These are phyloP conservation scores for Metarhizium guizhouense DNA, from an alignment of 2,329 filamentous ascomycete genomes.

Conservation along the genomic window DNA sequence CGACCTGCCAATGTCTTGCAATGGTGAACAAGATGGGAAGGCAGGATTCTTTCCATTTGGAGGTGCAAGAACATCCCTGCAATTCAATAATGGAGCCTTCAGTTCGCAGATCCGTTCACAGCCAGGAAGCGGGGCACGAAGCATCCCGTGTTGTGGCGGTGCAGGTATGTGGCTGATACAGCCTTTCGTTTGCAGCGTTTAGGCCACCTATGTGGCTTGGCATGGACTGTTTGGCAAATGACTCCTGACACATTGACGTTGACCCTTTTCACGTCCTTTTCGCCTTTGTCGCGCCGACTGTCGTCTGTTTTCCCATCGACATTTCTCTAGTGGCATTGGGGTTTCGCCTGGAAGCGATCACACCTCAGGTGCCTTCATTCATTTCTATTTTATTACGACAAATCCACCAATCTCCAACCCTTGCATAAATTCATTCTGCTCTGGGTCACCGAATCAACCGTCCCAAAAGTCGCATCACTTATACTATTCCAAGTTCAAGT, in stretches of 20 bases:
- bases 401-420: background rate
- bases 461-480: background rate
- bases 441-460: background rate
- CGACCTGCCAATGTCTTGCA: too few species aligned
- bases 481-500: background rate
- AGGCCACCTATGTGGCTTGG: background rate
- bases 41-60: too few species aligned
- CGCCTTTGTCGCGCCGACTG: background rate
- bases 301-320: background rate
- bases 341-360: conserved; percentile 4
- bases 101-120: too few species aligned
- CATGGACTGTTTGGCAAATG: background rate
- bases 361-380: background rate
- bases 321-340: conserved; percentile 2
- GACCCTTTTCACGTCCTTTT: background rate
- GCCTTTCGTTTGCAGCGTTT: too few species aligned
- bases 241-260: background rate
- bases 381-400: conserved; percentile 3
- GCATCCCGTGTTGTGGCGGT: too few species aligned
- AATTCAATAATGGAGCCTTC: too few species aligned
- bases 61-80: too few species aligned
- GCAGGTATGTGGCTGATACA: too few species aligned
- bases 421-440: background rate
- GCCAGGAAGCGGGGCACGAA: too few species aligned
- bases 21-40: too few species aligned